Base-by-base conservation (phyloP, 352 stramenopile genomes). In the Pythium rhizo-oryzae region DNA sequence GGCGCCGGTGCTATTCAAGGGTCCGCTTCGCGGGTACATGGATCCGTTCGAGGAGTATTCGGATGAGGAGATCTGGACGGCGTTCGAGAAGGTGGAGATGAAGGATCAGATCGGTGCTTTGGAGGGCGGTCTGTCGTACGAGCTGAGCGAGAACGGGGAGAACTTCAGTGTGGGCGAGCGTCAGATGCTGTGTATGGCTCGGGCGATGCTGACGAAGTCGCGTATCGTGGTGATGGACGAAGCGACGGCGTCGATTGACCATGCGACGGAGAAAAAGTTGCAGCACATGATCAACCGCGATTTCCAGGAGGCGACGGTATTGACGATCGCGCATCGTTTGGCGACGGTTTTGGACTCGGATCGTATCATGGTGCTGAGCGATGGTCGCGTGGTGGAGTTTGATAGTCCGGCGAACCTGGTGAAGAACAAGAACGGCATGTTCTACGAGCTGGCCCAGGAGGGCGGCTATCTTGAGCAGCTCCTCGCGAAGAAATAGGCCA, bases 321-420 rank as follows among this genome's bases (percentile, higher is more conserved):
- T 99, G 8, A 98, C 94, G 13, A 98, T 99, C 69, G 96, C 96
- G 7, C 95, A 98, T 75, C 77, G 96, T n/a, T 75, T 98, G 9
- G 84, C 96, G 59, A 98, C 93, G 1, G 96, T 98, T 60, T 79
- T 98, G 65, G 89, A 98, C 37, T 92, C 79, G 67, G 93, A 98
- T 61, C n/a, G n/a, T n/a, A n/a, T n/a, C n/a, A n/a, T n/a, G n/a
- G n/a, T n/a, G n/a, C n/a, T n/a, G n/a, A n/a, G n/a, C n/a, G n/a
- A n/a, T n/a, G n/a, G n/a, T n/a, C n/a, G n/a, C n/a, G n/a, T n/a
- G n/a, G n/a, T n/a, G n/a, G n/a, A n/a, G n/a, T n/a, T n/a, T n/a
- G n/a, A n/a, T n/a, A n/a, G n/a, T n/a, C n/a, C n/a, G n/a, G n/a
- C n/a, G n/a, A n/a, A n/a, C n/a, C n/a, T n/a, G n/a, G n/a, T n/a